Conservation (phyloP, 345 rosid species). For the Firmiana major region DNA sequence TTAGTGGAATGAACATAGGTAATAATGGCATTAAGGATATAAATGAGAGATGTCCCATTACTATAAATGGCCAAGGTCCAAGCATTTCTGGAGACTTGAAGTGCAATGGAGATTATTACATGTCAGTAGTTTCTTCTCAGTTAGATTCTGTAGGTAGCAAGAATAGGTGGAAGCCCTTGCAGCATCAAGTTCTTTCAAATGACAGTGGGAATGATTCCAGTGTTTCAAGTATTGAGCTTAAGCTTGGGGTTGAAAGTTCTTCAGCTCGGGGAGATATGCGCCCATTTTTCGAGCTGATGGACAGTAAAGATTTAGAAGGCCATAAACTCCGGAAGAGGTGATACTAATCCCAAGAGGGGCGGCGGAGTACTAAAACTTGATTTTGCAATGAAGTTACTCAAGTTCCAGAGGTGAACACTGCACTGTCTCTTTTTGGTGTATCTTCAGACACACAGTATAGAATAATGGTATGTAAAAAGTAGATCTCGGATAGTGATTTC, state of each 20-base stretch:
- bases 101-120: neutral
- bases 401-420: constrained; percentile 3
- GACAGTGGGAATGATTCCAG: neutral
- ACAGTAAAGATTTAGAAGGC: neutral
- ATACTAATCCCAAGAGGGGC: neutral
- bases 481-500: neutral
- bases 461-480: constrained; percentile 4
- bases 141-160: neutral
- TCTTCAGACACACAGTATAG: neutral
- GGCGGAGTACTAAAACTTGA: neutral
- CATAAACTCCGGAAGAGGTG: neutral
- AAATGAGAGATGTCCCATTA: neutral
- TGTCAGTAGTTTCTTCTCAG: neutral
- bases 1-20: neutral
- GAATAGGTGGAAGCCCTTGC: neutral
- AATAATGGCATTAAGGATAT: neutral
- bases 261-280: neutral
- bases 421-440: constrained; percentile 6
- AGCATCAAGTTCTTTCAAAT: neutral
- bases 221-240: constrained; percentile 21
- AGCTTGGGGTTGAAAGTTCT: constrained; percentile 2
- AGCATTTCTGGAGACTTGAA: neutral
- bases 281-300: neutral
- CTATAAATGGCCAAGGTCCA: neutral
- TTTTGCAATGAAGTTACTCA: neutral